Base-by-base conservation (phyloP, 768 basidiomycete species). In the Termitomyces titanicus region DNA sequence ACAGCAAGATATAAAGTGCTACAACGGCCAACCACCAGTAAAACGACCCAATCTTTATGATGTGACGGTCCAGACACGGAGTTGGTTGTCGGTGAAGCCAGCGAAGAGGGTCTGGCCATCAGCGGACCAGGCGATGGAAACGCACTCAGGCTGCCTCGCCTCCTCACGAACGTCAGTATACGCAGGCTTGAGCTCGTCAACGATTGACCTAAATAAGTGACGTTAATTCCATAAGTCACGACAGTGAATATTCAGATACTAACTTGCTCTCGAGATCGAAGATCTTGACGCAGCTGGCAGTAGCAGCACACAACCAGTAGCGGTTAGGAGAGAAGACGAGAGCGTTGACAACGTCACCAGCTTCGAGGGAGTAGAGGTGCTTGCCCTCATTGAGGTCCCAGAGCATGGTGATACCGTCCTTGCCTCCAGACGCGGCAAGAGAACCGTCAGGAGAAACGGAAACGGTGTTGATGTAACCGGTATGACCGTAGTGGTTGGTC, bases 381-480 rank as follows among this genome's bases (percentile, higher is more conserved):
- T 98, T 98, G 82, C 94, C 95, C 82, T 98, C 97, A 78, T 98
- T 98, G 67, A 99, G 79, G 73, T 99, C 97, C 97, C 97, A 99
- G 61, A 98, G 89, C 95, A 98, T 98, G 72, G 95, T 97, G 75
- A 98, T 96, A 59, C 95, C 95, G 73, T 99, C 97, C 78, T 98
- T 98, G 67, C 97, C 97, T 70, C 97, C 97, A 47, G 97, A 98
- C 46, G 97, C 97, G 64, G 96, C 95, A 68, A 99, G 85, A 24
- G 97, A 99, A 61, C 97, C 97, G 70, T 99, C 97, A 51, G 97
- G 97, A 35, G 97, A 99, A 57, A 99, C 95, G 57, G 97, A 94
- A 69, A 99, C 77, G 65, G 96, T 94, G 82, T 94, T 98, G 76
- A 99, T 94, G 82, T 98, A 98, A 61, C 96, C 97, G 48, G 92